Base-by-base conservation (phyloP, 805 yeast species). In the Wickerhamiella hasegawae region DNA sequence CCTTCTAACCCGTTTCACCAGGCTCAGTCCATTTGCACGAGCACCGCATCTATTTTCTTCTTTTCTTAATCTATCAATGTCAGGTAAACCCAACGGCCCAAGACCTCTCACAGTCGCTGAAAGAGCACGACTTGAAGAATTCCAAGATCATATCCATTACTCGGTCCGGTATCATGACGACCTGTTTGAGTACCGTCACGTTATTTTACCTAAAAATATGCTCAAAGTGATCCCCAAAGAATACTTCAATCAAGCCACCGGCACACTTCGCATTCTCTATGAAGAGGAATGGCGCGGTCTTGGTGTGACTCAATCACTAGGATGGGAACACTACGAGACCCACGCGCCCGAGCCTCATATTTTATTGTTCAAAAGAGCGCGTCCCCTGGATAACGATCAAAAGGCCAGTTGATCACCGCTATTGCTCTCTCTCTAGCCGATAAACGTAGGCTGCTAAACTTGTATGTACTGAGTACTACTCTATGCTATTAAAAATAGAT, bases 261-360 rank as follows among this genome's bases (percentile, higher is more conserved):
- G 97, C 4, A 90, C 98, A 0, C 65, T 90, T 47, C 73, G 94
- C 45, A 82, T 90, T 30, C 62, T 90, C 27, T 59, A 79, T 33
- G 99, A 90, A 56, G 97, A 90, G 46, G 99, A 90, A 58, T 90
- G 99, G 99, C 69, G 99, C 56, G 97, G 96, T 1, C 62, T 90
- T 33, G 99, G 99, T 2, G 84, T 90, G 49, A 90, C 97, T 5
- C 99, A 90, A 57, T 80, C 94, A 25, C 63, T 90, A 41, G 98
- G 98, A 1, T 90, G 98, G 98, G 90, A 69, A 36, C 98, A 90
- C 57, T 90, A 87, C 53, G 98, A 90, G 51, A 85, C 94, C 28
- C 98, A 90, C 55, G 80, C 97, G 1, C 99, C 99, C 30, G 99
- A 90, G 58, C 99, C 99, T 18, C 98, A 90, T 54, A 90, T 90